Evolutionary conservation across 2,329 filamentous ascomycete species (phyloP).

Genomic region (Zymoseptoria brevis): DNA sequence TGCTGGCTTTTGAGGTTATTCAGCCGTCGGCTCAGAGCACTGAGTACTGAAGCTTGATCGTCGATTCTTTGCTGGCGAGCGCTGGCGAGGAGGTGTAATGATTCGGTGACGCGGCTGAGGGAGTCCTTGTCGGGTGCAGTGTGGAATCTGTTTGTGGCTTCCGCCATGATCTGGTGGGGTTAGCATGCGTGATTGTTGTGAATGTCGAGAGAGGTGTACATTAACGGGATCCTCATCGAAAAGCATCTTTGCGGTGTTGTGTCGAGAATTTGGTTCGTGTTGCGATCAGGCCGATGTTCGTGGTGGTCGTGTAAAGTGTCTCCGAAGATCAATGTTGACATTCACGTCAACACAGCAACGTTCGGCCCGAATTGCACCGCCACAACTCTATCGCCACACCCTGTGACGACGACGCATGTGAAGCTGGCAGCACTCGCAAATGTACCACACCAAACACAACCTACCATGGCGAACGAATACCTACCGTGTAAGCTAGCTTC

Average conservation of each 20-base stretch:
- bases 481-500: conserved; percentile 39
- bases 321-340: conserved; percentile 6
- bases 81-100: conserved; percentile 72
- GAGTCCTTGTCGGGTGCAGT: conserved; percentile 79
- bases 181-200: conserved; percentile 2
- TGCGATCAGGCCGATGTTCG: not conserved
- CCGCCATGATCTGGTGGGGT: conserved; percentile 58
- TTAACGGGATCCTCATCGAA: conserved; percentile 88
- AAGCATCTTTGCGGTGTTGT: conserved; percentile 43
- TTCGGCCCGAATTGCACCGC: conserved; percentile 1
- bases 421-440: conserved; percentile 2
- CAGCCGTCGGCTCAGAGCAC: conserved; percentile 64
- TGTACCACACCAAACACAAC: not conserved
- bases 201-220: conserved; percentile 42
- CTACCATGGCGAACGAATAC: conserved; percentile 38
- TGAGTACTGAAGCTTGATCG: conserved; percentile 29
- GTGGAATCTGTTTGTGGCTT: conserved; percentile 93
- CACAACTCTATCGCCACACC: not conserved
- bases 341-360: conserved; percentile 7
- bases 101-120: conserved; percentile 75
- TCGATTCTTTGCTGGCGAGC: conserved; percentile 68
- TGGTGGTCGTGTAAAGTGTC: not conserved
- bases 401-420: conserved; percentile 1
- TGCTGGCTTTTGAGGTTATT: conserved; percentile 68
- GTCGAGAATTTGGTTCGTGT: not conserved